A percentile compares a stretch with the other conserved stretches of the same genome.
Conservation (phyloP, 2,329 filamentous ascomycete genomes). For the Chrysoporthe cubensis region DNA sequence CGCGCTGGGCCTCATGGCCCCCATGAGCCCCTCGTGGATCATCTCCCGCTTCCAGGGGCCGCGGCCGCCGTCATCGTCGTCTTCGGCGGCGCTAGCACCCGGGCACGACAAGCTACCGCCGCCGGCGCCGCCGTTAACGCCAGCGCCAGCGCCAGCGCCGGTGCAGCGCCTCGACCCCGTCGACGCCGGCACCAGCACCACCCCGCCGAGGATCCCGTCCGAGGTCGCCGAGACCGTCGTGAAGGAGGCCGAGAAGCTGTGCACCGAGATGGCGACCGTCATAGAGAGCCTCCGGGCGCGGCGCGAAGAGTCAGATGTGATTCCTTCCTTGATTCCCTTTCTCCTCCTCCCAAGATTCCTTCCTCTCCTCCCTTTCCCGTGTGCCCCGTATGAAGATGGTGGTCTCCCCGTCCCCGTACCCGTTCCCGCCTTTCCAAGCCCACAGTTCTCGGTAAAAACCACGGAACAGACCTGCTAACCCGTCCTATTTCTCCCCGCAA, state of each 20-base stretch:
- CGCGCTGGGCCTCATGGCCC: constrained; percentile 24
- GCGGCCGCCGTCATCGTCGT: constrained; percentile 1
- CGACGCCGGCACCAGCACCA: constrained; percentile 11
- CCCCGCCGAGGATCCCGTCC: constrained; percentile 27
- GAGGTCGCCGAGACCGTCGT: constrained; percentile 35
- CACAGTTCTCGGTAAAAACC: no score
- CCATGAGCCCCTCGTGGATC: constrained; percentile 28
- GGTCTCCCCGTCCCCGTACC: no score
- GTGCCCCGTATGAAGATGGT: no score
- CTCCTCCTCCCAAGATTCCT: constrained; percentile 1
- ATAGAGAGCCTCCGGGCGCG: constrained; percentile 56
- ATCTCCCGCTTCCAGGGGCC: constrained; percentile 26
- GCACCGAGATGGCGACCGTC: constrained; percentile 53
- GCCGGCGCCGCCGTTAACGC: not conserved
- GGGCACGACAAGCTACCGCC: not conserved
- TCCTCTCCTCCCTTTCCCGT: not conserved
- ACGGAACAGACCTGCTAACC: constrained; percentile 2
- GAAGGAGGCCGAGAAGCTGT: constrained; percentile 47
- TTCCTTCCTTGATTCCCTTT: constrained; percentile 16
- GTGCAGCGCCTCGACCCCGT: constrained; percentile 23
- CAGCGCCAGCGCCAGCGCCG: not conserved
- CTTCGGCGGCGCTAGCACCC: not conserved
- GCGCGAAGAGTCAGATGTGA: constrained; percentile 61
- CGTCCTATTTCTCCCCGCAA: not conserved
- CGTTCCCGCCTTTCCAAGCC: no score